These are phyloP conservation scores for Phytopythium chamaehyphon DNA, from an alignment of 352 stramenopile species.

Conservation along the genomic window DNA sequence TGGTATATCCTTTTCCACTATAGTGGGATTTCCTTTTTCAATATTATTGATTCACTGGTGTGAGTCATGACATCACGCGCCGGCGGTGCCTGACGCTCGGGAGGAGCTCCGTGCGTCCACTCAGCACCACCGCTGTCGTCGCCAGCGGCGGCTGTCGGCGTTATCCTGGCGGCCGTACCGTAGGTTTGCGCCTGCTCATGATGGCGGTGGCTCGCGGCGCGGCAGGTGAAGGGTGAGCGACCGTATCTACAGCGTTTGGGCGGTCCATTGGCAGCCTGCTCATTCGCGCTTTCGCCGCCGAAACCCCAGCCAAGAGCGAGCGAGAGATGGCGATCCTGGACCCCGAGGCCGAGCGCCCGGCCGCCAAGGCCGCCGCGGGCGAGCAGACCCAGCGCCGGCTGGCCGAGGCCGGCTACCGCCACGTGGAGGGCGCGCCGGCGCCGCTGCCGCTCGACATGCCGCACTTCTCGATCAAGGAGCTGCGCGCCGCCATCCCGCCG, in stretches of 20 bases:
- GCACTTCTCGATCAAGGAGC: slow-evolving; percentile 85
- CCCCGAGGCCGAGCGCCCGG: slow-evolving; percentile 38
- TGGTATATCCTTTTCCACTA: too few species aligned
- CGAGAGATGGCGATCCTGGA: slow-evolving; percentile 62
- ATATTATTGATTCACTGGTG: too few species aligned
- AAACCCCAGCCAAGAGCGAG: not conserved
- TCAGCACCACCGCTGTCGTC: slow-evolving; percentile 10
- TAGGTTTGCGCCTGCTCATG: not conserved
- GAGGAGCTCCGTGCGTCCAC: slow-evolving; percentile 13
- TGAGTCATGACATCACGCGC: slow-evolving; percentile 45
- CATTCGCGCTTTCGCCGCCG: slow-evolving; percentile 31
- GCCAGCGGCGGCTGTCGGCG: not conserved
- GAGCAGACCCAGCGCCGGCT: slow-evolving; percentile 48
- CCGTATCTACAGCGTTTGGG: too few species aligned
- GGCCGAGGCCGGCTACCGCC: slow-evolving; percentile 59
- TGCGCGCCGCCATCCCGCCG: slow-evolving; percentile 89
- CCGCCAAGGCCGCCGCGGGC: slow-evolving; percentile 16
- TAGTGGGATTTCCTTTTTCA: too few species aligned
- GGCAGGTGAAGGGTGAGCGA: too few species aligned
- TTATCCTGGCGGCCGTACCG: not conserved
- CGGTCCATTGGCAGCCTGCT: not conserved
- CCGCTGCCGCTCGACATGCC: slow-evolving; percentile 79
- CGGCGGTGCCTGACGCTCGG: slow-evolving; percentile 26
- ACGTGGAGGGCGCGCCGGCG: slow-evolving; percentile 67
- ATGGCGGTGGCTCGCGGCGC: not conserved